Base-by-base conservation (phyloP, 2,329 filamentous ascomycete species). In the Cladosporium sp. region DNA sequence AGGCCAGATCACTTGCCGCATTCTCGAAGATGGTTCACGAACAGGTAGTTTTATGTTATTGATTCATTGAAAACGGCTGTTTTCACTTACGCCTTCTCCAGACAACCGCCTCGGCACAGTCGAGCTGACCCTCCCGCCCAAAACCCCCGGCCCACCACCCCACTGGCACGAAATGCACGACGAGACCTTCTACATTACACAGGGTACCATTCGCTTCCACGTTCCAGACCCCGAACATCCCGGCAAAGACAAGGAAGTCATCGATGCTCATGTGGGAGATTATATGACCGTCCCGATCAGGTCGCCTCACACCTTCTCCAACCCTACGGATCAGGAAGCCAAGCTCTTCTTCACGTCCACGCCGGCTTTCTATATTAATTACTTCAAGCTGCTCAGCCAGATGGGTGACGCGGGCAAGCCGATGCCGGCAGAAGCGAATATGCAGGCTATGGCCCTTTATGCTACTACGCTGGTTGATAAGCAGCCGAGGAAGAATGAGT, bases 121-220 rank as follows among this genome's bases (percentile, higher is more conserved):
- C 32, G 76, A 78, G 63, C 74, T 81, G 57, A 79, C 74, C n/a
- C 68, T 83, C 35, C 76, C 78, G 8, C 71, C 78, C 8, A 69
- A 75, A 19, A 78, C 75, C 1, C 63, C 72, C 0, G 79, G 78
- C 1, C 78, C 80, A 1, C 77, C 77, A 42, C 72, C 76, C 1
- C 78, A 81, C 66, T 83, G 77, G 77, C 78, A 83, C 63, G 77
- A 82, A 63, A 82, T 82, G 80, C 79, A 84, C 69, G 80, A 84
- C 61, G 77, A 81, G 70, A 82, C 78, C 7, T 84, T 83, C 70
- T 75, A 82, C 42, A 74, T 82, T n/a, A 80, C 76, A 0, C 69
- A 77, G 55, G 81, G 81, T 5, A 76, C 69, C 2, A 72, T 83
- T 19, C 76, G 79, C 39, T 83, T 83, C 68, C 78, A 80, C 62